Evolutionary conservation across 192 early-diverging fungal species (phyloP), one percentile per base, ranked within the genome.

Genomic region (Coemansia reversa): DNA sequence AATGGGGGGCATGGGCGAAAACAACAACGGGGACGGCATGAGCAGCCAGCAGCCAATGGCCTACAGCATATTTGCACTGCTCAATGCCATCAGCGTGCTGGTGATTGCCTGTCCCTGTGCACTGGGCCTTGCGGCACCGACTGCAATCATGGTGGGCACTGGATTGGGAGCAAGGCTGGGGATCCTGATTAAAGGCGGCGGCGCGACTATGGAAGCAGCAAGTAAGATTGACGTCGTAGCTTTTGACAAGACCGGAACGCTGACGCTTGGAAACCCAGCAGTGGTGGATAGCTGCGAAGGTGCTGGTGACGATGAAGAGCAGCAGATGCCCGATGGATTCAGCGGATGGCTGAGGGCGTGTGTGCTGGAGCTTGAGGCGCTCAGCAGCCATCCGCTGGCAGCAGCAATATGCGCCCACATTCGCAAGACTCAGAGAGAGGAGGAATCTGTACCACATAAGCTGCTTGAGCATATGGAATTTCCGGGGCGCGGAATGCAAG

Each of bases 211-310:
- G 60, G 93, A 95, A 69, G 84, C 82, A 6, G 92, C 92, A 9
- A 88, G 90, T 69, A 84, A 83, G 51, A 84, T 98, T 7, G 90
- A 89, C 57, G 89, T 90, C 49, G 79, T 98, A 3, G 90, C 95
- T n/a, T 97, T 97, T 83, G 97, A 99, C 82, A 99, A 99, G 80
- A 99, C 97, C 1, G 97, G 97, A 39, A 97, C 95, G 0, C 67
- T 99, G 47, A 99, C 97, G 6, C 70, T 84, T 23, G 97, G 91
- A 27, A 85, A 88, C 67, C 74, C 90, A 27, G 78, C 83, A 5
- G 86, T 92, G 3, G 79, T 82, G 0, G 82, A 80, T 35, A 77
- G 54, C 65, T 60, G 84, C 30, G 63, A 39, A 65, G 0, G 39
- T 45, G 9, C 3, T 45, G 39, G 39, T 16, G 33, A 30, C 32